Evolutionary conservation across 805 yeast species (phyloP).

Genomic region (Wickerhamomyces hampshirensis): DNA sequence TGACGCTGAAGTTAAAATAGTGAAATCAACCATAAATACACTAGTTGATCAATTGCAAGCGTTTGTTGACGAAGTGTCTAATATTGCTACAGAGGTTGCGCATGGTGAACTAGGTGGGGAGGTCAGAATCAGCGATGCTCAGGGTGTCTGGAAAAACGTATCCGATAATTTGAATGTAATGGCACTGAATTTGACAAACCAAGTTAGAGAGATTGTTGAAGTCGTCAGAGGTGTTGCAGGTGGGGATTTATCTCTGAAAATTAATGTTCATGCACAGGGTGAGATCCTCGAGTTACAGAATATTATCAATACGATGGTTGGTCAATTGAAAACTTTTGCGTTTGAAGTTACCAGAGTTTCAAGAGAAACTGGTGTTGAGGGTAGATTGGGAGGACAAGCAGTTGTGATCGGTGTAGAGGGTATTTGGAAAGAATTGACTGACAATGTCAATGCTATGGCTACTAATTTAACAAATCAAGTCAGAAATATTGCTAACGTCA

Average conservation of each 20-base stretch:
- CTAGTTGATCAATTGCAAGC: conserved; percentile 86
- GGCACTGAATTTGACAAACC: conserved; percentile 84
- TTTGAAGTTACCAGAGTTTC: conserved; percentile 87
- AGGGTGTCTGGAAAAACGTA: conserved; percentile 82
- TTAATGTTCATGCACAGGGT: conserved; percentile 87
- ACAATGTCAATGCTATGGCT: conserved; percentile 90
- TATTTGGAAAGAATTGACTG: conserved; percentile 85
- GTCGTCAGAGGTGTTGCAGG: conserved; percentile 91
- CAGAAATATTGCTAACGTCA: conserved; percentile 83
- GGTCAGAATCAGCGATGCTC: conserved; percentile 78
- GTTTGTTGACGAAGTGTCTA: conserved; percentile 68
- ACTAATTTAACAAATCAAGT: conserved; percentile 82
- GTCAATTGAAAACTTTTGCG: conserved; percentile 79
- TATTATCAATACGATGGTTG: conserved; percentile 87
- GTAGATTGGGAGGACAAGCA: conserved; percentile 85
- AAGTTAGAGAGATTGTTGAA: conserved; percentile 83
- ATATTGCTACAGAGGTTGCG: conserved; percentile 86
- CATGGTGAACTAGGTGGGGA: conserved; percentile 89
- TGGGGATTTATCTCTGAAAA: conserved; percentile 79
- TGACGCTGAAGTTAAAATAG: not conserved
- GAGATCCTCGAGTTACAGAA: conserved; percentile 79
- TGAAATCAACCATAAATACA: conserved; percentile 56
- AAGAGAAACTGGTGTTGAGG: conserved; percentile 85
- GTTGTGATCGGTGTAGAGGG: conserved; percentile 79
- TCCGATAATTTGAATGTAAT: conserved; percentile 83